Evolutionary conservation across 2,329 filamentous ascomycete species (phyloP).

Genomic region (Neofusicoccum kwambonambiense): DNA sequence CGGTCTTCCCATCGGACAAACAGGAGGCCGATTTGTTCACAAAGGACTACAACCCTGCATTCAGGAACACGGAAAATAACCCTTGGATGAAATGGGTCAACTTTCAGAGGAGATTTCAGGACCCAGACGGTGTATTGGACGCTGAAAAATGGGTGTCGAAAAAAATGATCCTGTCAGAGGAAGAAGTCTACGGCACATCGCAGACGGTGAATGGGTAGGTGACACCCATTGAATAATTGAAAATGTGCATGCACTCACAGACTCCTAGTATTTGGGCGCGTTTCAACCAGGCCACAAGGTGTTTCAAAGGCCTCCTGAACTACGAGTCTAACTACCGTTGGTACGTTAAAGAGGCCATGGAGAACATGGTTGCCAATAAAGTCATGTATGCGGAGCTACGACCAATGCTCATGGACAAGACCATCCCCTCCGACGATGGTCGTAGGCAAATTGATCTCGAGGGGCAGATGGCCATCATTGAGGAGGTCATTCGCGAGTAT

Average conservation of each 20-base stretch:
- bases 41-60: constrained; percentile 43
- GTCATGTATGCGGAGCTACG: constrained; percentile 72
- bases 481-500: constrained; percentile 53
- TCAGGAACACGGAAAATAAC: constrained; percentile 26
- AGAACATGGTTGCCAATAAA: constrained; percentile 62
- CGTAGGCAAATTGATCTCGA: constrained; percentile 51
- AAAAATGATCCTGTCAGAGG: constrained; percentile 62
- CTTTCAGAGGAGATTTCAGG: constrained; percentile 43
- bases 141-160: constrained; percentile 56
- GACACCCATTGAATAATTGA: neutral
- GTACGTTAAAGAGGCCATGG: constrained; percentile 61
- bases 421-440: constrained; percentile 60
- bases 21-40: constrained; percentile 49
- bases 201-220: constrained; percentile 18
- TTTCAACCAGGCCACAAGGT: constrained; percentile 69
- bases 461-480: constrained; percentile 62
- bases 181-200: constrained; percentile 56
- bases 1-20: constrained; percentile 42
- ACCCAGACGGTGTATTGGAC: constrained; percentile 19
- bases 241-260: neutral
- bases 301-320: constrained; percentile 71
- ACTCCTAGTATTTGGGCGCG: constrained; percentile 50
- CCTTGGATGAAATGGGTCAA: constrained; percentile 48
- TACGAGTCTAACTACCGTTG: constrained; percentile 61
- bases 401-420: constrained; percentile 68